Evolutionary conservation across 2,329 filamentous ascomycete species (phyloP).

Genomic region (Alternaria triticimaculans): DNA sequence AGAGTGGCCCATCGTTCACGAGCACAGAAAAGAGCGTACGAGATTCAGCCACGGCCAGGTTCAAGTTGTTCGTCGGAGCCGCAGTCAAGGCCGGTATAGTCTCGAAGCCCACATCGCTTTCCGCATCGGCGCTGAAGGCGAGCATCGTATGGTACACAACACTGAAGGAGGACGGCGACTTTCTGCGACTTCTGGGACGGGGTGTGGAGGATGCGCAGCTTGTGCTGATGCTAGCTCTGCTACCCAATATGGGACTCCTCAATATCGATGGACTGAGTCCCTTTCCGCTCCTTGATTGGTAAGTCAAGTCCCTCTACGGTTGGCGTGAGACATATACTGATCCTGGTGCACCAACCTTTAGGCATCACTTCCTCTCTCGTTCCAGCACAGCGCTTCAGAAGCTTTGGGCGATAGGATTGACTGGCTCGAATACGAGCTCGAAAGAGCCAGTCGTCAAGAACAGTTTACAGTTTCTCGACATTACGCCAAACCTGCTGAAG

Average conservation of each 20-base stretch:
- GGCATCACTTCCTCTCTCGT: constrained; percentile 1
- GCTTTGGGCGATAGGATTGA: background rate
- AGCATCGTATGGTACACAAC: constrained; percentile 2
- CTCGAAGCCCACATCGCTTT: background rate
- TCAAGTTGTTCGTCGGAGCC: background rate
- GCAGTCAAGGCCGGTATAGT: background rate
- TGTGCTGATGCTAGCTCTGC: background rate
- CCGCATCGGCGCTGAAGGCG: background rate
- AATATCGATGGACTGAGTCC: background rate
- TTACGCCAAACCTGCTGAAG: background rate
- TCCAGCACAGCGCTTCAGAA: background rate
- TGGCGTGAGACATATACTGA: background rate
- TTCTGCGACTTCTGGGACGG: background rate
- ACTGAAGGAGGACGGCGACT: constrained; percentile 2
- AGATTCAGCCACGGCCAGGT: background rate
- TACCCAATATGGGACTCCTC: background rate
- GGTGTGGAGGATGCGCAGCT: constrained; percentile 3
- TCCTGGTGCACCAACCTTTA: background rate
- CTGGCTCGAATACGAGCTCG: background rate
- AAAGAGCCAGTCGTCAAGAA: background rate
- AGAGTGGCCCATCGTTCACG: background rate
- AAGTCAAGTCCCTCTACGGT: too few species aligned
- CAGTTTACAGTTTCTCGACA: constrained; percentile 1
- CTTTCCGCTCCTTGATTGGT: background rate
- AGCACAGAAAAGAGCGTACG: background rate